phyloP scores from a whole-genome alignment of 371 early-diverging fungal species.

The Rhizopus sp. region DNA sequence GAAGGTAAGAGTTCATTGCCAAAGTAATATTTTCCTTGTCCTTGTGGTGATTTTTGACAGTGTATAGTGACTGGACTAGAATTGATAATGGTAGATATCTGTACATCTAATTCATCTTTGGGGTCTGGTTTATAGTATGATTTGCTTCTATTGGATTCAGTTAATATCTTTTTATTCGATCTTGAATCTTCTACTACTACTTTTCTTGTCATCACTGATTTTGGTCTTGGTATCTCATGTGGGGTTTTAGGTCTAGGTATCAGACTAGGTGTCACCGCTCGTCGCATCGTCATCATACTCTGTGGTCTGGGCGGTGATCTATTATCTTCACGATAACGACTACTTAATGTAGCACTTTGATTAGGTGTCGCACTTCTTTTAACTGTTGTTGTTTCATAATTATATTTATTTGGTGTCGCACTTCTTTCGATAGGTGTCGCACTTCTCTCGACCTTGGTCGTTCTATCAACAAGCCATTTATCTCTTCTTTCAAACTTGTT shows the following conservation, averaged over 20 bases:
- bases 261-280: conserved; percentile 27
- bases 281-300: conserved; percentile 3
- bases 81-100: conserved; percentile 57
- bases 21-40: conserved; percentile 60
- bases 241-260: conserved; percentile 40
- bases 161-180: background rate
- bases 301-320: no score
- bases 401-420: background rate
- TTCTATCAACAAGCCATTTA: no score
- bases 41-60: conserved; percentile 42
- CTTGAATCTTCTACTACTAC: conserved; percentile 1
- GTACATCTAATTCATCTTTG: conserved; percentile 59
- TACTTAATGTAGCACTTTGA: no score
- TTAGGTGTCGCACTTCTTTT: no score
- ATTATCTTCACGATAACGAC: no score
- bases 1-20: conserved; percentile 53
- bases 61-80: conserved; percentile 51
- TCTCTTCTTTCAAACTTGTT: background rate
- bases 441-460: background rate
- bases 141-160: conserved; percentile 16
- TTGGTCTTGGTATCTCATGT: conserved; percentile 32
- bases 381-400: background rate
- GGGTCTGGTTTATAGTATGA: conserved; percentile 46
- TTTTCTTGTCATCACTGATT: conserved; percentile 35
- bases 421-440: conserved; percentile 1